Evolutionary conservation across 1,284 basidiomycete genomes (phyloP).

Genomic region (Ganoderma boninense): DNA sequence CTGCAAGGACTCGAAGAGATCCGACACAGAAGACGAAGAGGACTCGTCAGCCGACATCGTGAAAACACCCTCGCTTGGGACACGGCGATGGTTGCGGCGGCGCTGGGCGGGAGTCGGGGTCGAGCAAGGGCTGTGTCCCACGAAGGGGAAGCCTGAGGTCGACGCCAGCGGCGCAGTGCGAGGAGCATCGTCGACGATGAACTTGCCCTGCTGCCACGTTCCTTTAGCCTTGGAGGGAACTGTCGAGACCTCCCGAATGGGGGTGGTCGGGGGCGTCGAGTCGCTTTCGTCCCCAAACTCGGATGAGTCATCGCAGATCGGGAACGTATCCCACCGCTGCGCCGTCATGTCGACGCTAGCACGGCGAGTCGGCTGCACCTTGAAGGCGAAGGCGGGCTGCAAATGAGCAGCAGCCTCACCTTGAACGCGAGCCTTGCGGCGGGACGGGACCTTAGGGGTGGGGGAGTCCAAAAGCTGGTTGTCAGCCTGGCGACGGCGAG

Average conservation of each 20-base stretch:
- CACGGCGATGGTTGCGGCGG: constrained; percentile 57
- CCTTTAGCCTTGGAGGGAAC: constrained; percentile 35
- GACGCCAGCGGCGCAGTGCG: constrained; percentile 58
- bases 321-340: constrained; percentile 53
- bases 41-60: constrained; percentile 72
- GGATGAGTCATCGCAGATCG: constrained; percentile 73
- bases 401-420: constrained; percentile 16
- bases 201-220: constrained; percentile 44
- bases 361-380: constrained; percentile 32
- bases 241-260: constrained; percentile 40
- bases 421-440: constrained; percentile 42
- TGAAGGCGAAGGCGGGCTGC: constrained; percentile 21
- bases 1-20: constrained; percentile 46
- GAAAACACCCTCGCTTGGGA: constrained; percentile 74
- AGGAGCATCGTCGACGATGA: constrained; percentile 50
- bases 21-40: constrained; percentile 47
- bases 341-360: constrained; percentile 32
- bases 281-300: constrained; percentile 51
- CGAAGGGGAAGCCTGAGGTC: constrained; percentile 51
- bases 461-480: constrained; percentile 43
- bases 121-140: constrained; percentile 39
- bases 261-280: constrained; percentile 44
- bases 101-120: constrained; percentile 48
- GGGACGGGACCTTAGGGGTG: constrained; percentile 53
- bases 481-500: constrained; percentile 58